Evolutionary conservation across 768 basidiomycete genomes (phyloP).

Genomic region (Lyophyllum atratum): DNA sequence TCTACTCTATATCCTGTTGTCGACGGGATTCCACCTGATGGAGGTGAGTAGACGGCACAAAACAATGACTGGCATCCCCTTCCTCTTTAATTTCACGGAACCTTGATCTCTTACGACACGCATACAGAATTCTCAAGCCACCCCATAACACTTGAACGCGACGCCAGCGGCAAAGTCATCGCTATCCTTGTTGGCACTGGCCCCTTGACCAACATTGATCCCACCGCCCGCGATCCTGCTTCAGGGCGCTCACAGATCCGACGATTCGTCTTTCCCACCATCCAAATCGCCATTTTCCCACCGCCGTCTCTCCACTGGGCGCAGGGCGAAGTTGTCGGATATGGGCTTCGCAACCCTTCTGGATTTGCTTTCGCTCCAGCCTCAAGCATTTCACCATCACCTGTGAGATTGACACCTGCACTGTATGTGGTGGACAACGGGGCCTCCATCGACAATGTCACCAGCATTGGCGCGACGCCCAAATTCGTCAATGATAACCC

Average conservation of each 20-base stretch:
- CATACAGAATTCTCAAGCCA: conserved; percentile 42
- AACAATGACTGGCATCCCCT: not conserved
- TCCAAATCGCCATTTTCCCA: conserved; percentile 8
- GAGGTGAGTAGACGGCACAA: conserved; percentile 27
- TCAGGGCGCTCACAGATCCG: conserved; percentile 45
- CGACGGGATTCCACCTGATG: conserved; percentile 36
- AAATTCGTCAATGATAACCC: conserved; percentile 48
- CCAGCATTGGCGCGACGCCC: conserved; percentile 30
- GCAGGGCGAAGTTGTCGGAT: conserved; percentile 36
- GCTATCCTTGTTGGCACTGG: conserved; percentile 39
- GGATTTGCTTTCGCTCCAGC: conserved; percentile 38
- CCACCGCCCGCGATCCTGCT: conserved; percentile 40
- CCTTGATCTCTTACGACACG: not conserved
- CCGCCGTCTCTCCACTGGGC: conserved; percentile 23
- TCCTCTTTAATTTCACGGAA: not conserved
- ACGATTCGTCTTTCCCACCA: conserved; percentile 25
- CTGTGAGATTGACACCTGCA: not conserved
- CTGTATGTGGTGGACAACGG: conserved; percentile 44
- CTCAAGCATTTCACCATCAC: not conserved
- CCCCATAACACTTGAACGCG: conserved; percentile 34
- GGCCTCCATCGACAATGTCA: conserved; percentile 40
- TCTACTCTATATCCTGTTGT: conserved; percentile 23
- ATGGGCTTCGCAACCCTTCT: conserved; percentile 45
- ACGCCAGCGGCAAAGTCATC: conserved; percentile 2
- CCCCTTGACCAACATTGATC: conserved; percentile 40